Base-by-base conservation (phyloP, 768 basidiomycete species). In the Sarcomyxa edulis region DNA sequence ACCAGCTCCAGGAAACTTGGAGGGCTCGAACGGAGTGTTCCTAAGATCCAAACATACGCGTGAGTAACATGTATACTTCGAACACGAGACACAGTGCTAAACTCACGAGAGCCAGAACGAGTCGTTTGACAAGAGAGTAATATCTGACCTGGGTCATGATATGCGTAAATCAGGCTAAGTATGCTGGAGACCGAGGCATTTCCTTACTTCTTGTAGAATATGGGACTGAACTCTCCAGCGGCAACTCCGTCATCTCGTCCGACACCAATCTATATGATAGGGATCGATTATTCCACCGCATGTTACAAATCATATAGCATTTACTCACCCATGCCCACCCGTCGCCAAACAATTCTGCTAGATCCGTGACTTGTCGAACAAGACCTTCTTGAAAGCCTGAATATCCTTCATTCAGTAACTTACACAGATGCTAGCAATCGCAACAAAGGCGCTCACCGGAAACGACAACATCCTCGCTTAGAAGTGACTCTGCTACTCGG, bases 181-280 rank as follows among this genome's bases (percentile, higher is more conserved):
- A 12, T 16, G 21, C n/a, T 3, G 19, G 26, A 33, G 22, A 22
- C 26, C n/a, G 12, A 31, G 21, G 23, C 3, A 19, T 18, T 33
- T 31, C 33, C 51, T 15, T 34, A 67, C 68, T 60, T 69, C 43
- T 74, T 70, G 59, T 66, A 83, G 52, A 80, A 82, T 42, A 82
- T 72, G 0, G 80, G 76, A 47, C 67, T 68, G 52, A 76, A 81
- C 52, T 83, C 81, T 22, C 81, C 80, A 1, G 62, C 66, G 11
- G 58, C 42, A 6, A 54, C 54, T 3, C 80, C 80, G 47, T 83
- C 75, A 38, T 78, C 71, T n/a, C 81, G 61, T 0, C 79, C 81
- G 0, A 80, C 76, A 2, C 78, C 80, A 15, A 79, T 66, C 70
- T 75, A 26, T 27, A n/a, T n/a, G 5, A 37, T 15, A 15, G 9